Conservation (phyloP, 768 basidiomycete species). For the Coprinellus aureogranulatus region DNA sequence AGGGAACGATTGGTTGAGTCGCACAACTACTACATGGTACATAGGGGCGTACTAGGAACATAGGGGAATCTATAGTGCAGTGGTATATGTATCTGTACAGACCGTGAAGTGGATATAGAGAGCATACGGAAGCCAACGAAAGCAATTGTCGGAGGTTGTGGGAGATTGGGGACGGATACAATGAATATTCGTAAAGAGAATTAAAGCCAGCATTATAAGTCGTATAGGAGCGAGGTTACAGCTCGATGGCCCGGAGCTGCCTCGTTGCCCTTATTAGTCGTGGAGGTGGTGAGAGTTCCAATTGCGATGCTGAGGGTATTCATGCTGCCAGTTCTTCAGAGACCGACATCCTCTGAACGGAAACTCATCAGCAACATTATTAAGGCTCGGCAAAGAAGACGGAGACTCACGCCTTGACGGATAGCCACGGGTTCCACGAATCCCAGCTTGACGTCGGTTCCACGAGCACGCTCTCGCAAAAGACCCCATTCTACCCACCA, state of each 20-base stretch:
- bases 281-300: neutral
- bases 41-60: neutral
- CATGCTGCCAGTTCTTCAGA: too few species aligned
- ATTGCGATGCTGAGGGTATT: too few species aligned
- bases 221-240: too few species aligned
- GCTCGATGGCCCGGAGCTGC: too few species aligned
- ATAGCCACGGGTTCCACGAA: slow-evolving; percentile 5
- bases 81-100: neutral
- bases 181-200: too few species aligned
- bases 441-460: slow-evolving; percentile 12
- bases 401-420: slow-evolving; percentile 2
- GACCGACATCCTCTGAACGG: neutral
- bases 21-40: neutral
- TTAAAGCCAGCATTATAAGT: too few species aligned
- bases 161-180: neutral
- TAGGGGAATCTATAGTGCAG: neutral
- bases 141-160: neutral
- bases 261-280: neutral
- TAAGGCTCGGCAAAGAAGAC: neutral
- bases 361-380: neutral
- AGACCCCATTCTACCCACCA: slow-evolving; percentile 60
- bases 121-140: neutral
- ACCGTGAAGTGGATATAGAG: neutral
- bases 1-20: too few species aligned
- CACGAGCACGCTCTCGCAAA: slow-evolving; percentile 36